Evolutionary conservation across 305 asterid species (phyloP).

Genomic region (Withania somnifera): DNA sequence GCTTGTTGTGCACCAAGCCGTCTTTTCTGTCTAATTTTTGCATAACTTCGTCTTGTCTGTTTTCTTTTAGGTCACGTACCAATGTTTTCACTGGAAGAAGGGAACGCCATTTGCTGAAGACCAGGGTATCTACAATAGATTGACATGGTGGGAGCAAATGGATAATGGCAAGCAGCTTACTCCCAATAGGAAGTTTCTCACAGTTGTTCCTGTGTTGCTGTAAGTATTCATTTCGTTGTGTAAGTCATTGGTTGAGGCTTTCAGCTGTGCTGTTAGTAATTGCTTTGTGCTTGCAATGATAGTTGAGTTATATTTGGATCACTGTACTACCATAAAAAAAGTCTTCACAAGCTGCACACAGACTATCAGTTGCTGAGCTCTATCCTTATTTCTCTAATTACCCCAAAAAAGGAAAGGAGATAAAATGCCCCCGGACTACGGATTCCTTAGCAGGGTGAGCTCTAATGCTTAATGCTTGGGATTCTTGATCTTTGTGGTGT

Average conservation of each 20-base stretch:
- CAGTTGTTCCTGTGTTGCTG: conserved; percentile 25
- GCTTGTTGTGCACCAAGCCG: background rate
- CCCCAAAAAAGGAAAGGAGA: too few relatives aligned
- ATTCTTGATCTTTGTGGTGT: too few relatives aligned
- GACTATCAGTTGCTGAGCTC: too few relatives aligned
- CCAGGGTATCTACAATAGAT: conserved; percentile 23
- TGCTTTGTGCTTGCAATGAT: background rate
- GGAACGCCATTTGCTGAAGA: conserved; percentile 28
- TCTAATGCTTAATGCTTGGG: too few relatives aligned
- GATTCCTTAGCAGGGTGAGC: too few relatives aligned
- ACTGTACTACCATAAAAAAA: too few relatives aligned
- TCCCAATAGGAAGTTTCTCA: conserved; percentile 29
- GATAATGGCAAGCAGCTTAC: conserved; percentile 29
- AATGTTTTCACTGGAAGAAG: conserved; percentile 21
- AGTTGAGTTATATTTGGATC: too few relatives aligned
- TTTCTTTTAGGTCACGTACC: conserved; percentile 9
- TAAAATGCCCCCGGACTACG: too few relatives aligned
- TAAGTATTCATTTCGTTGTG: conserved; percentile 9
- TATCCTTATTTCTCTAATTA: too few relatives aligned
- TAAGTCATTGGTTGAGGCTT: background rate
- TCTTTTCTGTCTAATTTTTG: background rate
- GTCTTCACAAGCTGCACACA: too few relatives aligned
- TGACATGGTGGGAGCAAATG: conserved; percentile 35
- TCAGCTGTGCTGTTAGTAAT: background rate
- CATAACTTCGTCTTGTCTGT: background rate